Conservation (phyloP, 495 filamentous ascomycete genomes). For the Pseudomonodictys pantanalensis region DNA sequence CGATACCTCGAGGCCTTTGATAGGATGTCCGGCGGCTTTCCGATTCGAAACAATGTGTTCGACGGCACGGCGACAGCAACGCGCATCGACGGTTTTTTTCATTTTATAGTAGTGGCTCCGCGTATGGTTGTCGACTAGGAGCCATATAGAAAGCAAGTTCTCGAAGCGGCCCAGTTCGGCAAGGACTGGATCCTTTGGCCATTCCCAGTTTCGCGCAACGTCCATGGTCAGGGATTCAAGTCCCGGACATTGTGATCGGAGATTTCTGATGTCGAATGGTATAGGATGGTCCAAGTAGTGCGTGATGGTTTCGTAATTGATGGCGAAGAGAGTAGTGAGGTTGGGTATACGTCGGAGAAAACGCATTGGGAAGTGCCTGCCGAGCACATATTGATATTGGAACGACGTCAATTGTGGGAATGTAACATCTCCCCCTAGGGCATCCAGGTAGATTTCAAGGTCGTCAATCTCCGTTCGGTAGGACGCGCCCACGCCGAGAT, state of each 20-base stretch:
- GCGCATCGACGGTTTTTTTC: neutral
- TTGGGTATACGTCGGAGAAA: neutral
- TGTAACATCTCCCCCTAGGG: no score
- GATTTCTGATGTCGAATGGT: neutral
- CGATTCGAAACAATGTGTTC: neutral
- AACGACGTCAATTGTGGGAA: neutral
- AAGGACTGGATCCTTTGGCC: neutral
- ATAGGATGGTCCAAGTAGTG: neutral
- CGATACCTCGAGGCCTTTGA: no score
- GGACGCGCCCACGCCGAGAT: no score
- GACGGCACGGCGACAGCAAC: neutral
- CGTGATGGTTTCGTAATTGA: neutral
- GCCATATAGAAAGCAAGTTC: neutral
- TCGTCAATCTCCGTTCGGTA: no score
- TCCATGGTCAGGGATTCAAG: neutral
- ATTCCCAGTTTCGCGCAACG: neutral
- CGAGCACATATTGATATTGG: neutral
- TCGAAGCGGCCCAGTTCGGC: neutral
- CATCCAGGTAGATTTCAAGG: no score
- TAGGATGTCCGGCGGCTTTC: no score
- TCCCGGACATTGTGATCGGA: neutral
- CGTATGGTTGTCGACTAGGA: neutral
- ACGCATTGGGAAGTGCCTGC: neutral
- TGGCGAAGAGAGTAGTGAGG: neutral
- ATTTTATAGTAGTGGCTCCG: neutral